Evolutionary conservation across 1,139 yeast genomes (phyloP).

Genomic region (Protomyces arabidopsidicola): DNA sequence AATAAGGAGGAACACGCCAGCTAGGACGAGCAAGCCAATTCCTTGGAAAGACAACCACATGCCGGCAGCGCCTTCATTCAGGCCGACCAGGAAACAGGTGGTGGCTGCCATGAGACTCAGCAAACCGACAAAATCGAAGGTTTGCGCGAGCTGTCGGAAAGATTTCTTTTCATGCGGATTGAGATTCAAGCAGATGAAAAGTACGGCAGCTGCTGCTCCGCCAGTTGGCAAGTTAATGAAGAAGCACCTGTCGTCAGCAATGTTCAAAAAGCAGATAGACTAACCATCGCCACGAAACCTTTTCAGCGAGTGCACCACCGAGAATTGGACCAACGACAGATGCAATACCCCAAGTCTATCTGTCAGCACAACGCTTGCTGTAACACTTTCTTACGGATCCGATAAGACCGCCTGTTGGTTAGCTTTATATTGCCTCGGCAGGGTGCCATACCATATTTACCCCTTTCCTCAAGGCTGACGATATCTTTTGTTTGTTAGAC

Average conservation of each 20-base stretch:
- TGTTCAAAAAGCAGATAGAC: slow-evolving; percentile 66
- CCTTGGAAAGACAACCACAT: slow-evolving; percentile 56
- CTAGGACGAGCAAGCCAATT: slow-evolving; percentile 52
- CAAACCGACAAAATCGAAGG: slow-evolving; percentile 51
- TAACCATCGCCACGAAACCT: slow-evolving; percentile 68
- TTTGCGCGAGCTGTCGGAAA: slow-evolving; percentile 43
- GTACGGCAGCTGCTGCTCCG: slow-evolving; percentile 51
- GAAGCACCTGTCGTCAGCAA: slow-evolving; percentile 54
- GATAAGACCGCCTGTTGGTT: slow-evolving; percentile 40
- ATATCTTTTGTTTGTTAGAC: slow-evolving; percentile 42
- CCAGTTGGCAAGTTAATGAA: slow-evolving; percentile 68
- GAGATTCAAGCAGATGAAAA: slow-evolving; percentile 51
- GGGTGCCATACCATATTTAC: slow-evolving; percentile 43
- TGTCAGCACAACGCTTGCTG: neutral
- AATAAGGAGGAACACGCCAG: slow-evolving; percentile 46
- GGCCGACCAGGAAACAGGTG: slow-evolving; percentile 48
- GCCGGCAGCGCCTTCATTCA: slow-evolving; percentile 51
- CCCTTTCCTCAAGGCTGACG: slow-evolving; percentile 56
- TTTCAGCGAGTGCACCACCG: slow-evolving; percentile 62
- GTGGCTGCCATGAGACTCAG: slow-evolving; percentile 45
- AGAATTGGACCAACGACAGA: slow-evolving; percentile 62
- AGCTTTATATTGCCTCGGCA: neutral
- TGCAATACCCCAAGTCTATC: slow-evolving; percentile 50
- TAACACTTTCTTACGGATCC: slow-evolving; percentile 40
- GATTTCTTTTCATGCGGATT: slow-evolving; percentile 47